Evolutionary conservation across 2,329 filamentous ascomycete species (phyloP), one percentile per base, ranked within the genome.

Genomic region (Ophiostoma novo-ulmi): DNA sequence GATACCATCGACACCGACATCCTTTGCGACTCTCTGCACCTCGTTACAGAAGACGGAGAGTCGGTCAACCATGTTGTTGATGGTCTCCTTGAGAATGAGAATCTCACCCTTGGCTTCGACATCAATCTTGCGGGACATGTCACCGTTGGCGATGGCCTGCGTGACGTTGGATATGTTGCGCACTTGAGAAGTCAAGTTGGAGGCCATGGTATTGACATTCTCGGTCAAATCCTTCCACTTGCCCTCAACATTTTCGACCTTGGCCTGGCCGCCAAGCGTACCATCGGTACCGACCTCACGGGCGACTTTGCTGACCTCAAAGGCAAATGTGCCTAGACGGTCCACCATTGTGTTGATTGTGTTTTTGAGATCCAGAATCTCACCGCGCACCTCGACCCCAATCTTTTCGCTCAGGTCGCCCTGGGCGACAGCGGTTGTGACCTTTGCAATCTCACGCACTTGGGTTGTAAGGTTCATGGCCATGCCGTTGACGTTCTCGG

Each of bases 341-440:
- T 98, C 94, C 78, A 98, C 95, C 94, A 98, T 98, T 78, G 92
- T 96, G 80, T 98, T 98, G 83, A 98, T 98, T 8, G 94, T 99
- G 77, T 94, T 93, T 82, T 99, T 99, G 73, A 99, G 84, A 78
- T 97, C 92, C 69, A 96, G 82, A 76, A 99, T 98, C 82, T 99
- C 95, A 77, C 94, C 94, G 79, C 93, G 89, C 69, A 93, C 95
- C 76, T 96, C 93, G 74, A 97, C 93, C 73, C 93, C 91, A 78
- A 99, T 97, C 83, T 97, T 98, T 82, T 95, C 93, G 73, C 92
- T 97, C 73, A 99, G 83, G 80, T 99, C 94, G 77, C 94, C 94
- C 79, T 91, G 92, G 69, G 94, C 94, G 73, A 99, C 94, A 72
- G 94, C 94, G 1, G 94, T 97, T 3, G 94, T 98, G 72, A 99